Base-by-base conservation (phyloP, 2,329 filamentous ascomycete genomes). In the Aspergillus glaucus region DNA sequence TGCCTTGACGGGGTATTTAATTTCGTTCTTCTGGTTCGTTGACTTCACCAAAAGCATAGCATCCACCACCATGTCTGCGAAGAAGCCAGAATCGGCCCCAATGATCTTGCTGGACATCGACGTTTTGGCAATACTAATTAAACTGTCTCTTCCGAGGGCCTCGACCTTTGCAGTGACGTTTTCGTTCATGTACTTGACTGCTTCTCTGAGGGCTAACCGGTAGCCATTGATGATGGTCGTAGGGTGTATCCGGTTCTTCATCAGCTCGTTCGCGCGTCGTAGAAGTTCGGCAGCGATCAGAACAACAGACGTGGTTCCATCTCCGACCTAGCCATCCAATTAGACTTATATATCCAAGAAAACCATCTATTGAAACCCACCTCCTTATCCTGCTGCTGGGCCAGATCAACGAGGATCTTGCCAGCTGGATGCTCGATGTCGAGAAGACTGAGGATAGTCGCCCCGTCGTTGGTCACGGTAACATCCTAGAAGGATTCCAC, bases 71-170 rank as follows among this genome's bases (percentile, higher is more conserved):
- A 98, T 94, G 73, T 93, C 87, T 60, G 92, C 84, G 66, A 98
- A 98, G 77, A 98, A 98, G 56, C 95, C 90, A 10, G 88, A 90
- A 72, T 98, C 93, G 49, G 87, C 77, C 50, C 93, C 93, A 68
- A 98, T 97, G 65, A 98, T 94, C 77, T 98, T 98, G 79, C 88
- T 95, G 46, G 91, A 96, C 92, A 98, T 98, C 64, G 91, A 96
- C 17, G 93, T 98, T 78, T 92, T 97, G 54, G 93, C 93, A 67
- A 98, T 96, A 74, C 83, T 96, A 65, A 97, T 71, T 59, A 98
- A 81, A 51, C 88, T 93, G 55, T 97, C 93, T 53, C 88, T 85
- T 51, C 90, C 91, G 47, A 98, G 81, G 52, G 86, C 83, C 65
- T 97, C 92, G 49, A 97, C 92, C 75, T 94, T 95, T 63, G 89